These are phyloP conservation scores for Pseudozyma hubeiensis DNA, from an alignment of 1,284 basidiomycete species.

Conservation along the genomic window DNA sequence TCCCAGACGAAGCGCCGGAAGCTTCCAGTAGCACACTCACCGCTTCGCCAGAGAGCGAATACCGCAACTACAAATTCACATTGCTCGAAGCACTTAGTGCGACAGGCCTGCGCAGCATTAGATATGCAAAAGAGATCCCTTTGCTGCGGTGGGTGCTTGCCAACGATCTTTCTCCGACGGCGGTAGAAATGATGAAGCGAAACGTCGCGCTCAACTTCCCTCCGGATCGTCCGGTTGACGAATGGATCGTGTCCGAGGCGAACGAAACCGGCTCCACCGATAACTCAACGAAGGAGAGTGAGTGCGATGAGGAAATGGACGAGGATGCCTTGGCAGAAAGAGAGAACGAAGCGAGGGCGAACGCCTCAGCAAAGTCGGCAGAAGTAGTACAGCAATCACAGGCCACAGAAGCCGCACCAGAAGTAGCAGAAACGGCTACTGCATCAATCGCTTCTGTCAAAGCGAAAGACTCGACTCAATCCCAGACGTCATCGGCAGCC, in stretches of 20 bases:
- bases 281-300: neutral
- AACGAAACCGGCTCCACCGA: neutral
- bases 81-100: conserved; percentile 95
- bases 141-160: conserved; percentile 89
- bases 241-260: conserved; percentile 43
- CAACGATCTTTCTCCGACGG: conserved; percentile 88
- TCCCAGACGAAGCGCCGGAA: neutral
- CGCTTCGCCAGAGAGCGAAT: conserved; percentile 59
- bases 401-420: neutral
- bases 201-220: conserved; percentile 92
- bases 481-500: conserved; percentile 8
- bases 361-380: conserved; percentile 1
- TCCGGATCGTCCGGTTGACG: conserved; percentile 70
- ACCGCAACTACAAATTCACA: conserved; percentile 78
- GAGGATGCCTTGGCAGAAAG: conserved; percentile 34
- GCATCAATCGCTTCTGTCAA: too few species aligned
- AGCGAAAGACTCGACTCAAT: neutral
- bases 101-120: conserved; percentile 92
- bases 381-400: conserved; percentile 9
- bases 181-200: conserved; percentile 85
- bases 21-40: neutral
- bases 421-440: neutral
- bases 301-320: conserved; percentile 17
- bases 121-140: conserved; percentile 97
- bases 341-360: conserved; percentile 26